phyloP scores from a whole-genome alignment of 2,329 filamentous ascomycete species.

The Fusarium sororula region DNA sequence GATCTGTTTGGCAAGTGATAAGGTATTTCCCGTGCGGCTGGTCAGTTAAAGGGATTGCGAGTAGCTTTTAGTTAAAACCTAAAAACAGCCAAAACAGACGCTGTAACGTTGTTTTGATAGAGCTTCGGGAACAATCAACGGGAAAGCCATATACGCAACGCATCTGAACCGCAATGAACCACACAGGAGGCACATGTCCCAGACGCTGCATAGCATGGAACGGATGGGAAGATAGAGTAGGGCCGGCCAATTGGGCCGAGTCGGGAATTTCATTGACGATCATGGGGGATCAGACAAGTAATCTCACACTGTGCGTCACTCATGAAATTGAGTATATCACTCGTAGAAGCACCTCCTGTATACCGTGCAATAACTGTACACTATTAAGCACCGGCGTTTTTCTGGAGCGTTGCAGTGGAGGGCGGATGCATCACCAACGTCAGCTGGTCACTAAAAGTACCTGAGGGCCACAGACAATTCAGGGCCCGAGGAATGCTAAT shows the following conservation, averaged over 20 bases:
- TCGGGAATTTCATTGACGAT: constrained; percentile 21
- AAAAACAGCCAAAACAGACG: background rate
- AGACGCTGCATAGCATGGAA: constrained; percentile 21
- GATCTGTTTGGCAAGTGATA: background rate
- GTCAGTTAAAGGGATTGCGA: background rate
- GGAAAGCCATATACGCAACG: constrained; percentile 13
- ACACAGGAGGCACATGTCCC: background rate
- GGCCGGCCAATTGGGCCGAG: constrained; percentile 43
- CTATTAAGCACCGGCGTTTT: constrained; percentile 7
- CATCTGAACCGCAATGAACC: background rate
- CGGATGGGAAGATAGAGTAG: constrained; percentile 30
- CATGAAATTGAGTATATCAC: background rate
- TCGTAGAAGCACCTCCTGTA: background rate
- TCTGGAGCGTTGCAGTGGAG: constrained; percentile 23
- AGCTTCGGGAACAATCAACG: constrained; percentile 5
- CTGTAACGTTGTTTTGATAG: constrained; percentile 24
- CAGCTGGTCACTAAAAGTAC: constrained; percentile 31
- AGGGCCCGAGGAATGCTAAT: constrained; percentile 20
- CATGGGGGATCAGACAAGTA: background rate
- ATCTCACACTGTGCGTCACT: constrained; percentile 31
- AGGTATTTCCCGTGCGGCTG: constrained; percentile 17
- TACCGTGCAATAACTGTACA: constrained; percentile 4
- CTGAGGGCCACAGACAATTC: constrained; percentile 1
- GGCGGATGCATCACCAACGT: constrained; percentile 28
- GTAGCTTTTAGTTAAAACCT: background rate